Percentiles rank a stretch among this genome's conserved stretches.
Evolutionary conservation across 768 basidiomycete species (phyloP).

Genomic region (Calocybe cyanea): DNA sequence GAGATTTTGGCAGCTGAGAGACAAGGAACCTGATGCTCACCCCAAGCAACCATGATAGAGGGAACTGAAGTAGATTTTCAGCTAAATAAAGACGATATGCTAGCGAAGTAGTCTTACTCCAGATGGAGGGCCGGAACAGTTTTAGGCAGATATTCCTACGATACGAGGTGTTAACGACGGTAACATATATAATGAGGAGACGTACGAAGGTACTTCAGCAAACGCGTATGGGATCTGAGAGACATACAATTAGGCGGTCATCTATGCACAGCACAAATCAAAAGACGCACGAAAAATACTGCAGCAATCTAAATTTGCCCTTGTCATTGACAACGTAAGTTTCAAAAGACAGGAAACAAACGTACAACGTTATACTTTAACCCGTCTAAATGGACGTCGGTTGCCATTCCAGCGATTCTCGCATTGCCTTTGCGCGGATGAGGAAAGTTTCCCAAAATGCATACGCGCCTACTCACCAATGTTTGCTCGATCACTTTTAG

Average conservation of each 20-base stretch:
- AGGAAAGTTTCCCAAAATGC: not conserved
- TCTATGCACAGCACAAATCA: not conserved
- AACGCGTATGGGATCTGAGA: constrained; percentile 29
- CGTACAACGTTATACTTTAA: constrained; percentile 33
- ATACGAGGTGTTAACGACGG: not conserved
- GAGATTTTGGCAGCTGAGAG: not conserved
- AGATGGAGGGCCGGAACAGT: constrained; percentile 25
- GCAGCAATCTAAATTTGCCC: constrained; percentile 24
- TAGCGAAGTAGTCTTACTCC: constrained; percentile 22
- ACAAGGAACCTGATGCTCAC: constrained; percentile 8
- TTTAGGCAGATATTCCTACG: constrained; percentile 33
- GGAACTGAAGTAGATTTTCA: constrained; percentile 18
- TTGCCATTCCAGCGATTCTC: constrained; percentile 29
- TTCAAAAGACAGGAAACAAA: not conserved
- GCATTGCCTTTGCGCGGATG: constrained; percentile 22
- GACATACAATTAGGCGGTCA: not conserved
- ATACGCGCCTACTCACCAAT: constrained; percentile 20
- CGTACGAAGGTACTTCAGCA: constrained; percentile 32
- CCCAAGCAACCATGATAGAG: constrained; percentile 31
- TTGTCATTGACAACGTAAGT: not conserved
- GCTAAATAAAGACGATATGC: not conserved
- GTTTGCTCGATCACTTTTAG: constrained; percentile 30
- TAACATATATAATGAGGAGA: not conserved
- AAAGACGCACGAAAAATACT: constrained; percentile 29
- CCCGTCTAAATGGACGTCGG: constrained; percentile 25